A percentile compares a stretch with the other conserved stretches of the same genome.
Evolutionary conservation across 225 moss, liverwort and hornwort genomes (phyloP).

Genomic region (Pseudoscleropodium purum): DNA sequence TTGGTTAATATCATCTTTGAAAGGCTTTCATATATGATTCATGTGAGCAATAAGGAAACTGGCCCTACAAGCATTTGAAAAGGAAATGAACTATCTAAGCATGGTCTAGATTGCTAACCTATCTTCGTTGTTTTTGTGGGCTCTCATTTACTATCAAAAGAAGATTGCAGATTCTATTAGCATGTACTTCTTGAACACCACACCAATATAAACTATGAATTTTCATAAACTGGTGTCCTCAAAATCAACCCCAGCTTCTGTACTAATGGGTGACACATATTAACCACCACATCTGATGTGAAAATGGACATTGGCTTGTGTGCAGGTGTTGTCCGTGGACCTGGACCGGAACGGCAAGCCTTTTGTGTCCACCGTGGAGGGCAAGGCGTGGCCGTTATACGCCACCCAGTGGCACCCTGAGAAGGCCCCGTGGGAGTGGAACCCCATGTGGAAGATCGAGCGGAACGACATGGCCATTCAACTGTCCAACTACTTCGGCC

Average conservation of each 20-base stretch:
- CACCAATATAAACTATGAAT: too few relatives aligned
- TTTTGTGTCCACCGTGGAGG: constrained; percentile 55
- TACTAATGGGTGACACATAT: too few relatives aligned
- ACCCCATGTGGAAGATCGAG: constrained; percentile 27
- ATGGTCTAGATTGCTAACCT: neutral
- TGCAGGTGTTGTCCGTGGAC: constrained; percentile 16
- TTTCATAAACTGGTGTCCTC: neutral
- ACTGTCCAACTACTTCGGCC: constrained; percentile 47
- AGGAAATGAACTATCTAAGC: neutral
- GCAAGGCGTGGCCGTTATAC: constrained; percentile 31
- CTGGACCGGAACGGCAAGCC: constrained; percentile 46
- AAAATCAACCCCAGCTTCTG: neutral
- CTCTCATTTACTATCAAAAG: neutral
- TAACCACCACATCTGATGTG: neutral
- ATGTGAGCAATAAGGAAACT: neutral
- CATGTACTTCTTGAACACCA: neutral
- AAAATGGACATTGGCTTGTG: neutral
- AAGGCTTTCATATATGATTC: too few relatives aligned
- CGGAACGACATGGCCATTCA: constrained; percentile 40
- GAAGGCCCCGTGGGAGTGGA: constrained; percentile 72
- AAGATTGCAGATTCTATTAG: neutral
- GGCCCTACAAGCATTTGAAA: too few relatives aligned
- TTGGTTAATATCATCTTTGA: neutral
- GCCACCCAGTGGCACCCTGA: constrained; percentile 73
- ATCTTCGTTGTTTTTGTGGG: neutral